Evolutionary conservation across 164 flowering plant species (phyloP).

Genomic region (Macadamia integrifolia): DNA sequence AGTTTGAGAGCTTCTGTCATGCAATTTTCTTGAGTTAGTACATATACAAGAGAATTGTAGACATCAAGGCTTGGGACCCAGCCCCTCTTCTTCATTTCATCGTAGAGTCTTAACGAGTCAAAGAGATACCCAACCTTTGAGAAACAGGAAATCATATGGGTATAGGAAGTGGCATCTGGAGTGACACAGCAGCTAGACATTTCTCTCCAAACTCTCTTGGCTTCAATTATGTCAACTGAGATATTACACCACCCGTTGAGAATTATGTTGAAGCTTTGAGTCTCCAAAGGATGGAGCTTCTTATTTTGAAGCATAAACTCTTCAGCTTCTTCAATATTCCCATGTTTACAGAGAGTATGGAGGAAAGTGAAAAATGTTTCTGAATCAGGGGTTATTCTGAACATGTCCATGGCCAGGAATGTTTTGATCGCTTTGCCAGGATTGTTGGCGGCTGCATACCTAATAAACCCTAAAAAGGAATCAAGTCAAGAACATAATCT

Average conservation of each 20-base stretch:
- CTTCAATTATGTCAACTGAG: constrained; percentile 56
- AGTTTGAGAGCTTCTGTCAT: constrained; percentile 62
- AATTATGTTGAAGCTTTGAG: constrained; percentile 75
- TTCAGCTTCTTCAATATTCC: constrained; percentile 86
- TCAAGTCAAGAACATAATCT: not conserved
- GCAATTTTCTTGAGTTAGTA: constrained; percentile 72
- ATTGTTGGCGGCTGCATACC: constrained; percentile 75
- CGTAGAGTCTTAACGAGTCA: constrained; percentile 77
- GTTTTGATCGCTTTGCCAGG: constrained; percentile 63
- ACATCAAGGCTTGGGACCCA: constrained; percentile 60
- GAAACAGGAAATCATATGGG: constrained; percentile 76
- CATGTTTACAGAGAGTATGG: constrained; percentile 55
- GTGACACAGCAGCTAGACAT: constrained; percentile 69
- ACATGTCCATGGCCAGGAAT: constrained; percentile 70
- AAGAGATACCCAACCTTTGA: constrained; percentile 80
- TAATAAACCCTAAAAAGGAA: constrained; percentile 15
- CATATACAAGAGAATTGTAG: constrained; percentile 71
- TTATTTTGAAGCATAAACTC: constrained; percentile 66
- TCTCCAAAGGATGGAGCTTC: constrained; percentile 64
- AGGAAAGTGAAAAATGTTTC: constrained; percentile 52
- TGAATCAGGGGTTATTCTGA: constrained; percentile 45
- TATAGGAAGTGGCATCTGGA: constrained; percentile 63
- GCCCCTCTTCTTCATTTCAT: constrained; percentile 78
- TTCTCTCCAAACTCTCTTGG: constrained; percentile 92
- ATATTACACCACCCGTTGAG: constrained; percentile 86